Base-by-base conservation (phyloP, 805 yeast genomes). In the Candida taoyuanica region DNA sequence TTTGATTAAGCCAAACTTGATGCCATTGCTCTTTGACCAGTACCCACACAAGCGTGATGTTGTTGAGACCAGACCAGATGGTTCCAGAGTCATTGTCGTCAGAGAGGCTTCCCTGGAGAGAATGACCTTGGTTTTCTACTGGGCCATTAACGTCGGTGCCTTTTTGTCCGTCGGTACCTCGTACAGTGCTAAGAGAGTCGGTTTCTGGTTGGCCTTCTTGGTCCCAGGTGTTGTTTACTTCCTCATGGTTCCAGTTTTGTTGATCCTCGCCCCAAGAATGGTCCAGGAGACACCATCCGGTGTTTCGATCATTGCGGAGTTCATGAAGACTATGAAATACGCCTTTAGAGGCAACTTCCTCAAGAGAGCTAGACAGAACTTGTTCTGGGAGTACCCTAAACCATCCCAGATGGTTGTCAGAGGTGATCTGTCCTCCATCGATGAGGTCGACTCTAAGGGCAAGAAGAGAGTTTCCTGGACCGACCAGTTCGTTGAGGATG, bases 111-210 rank as follows among this genome's bases (percentile, higher is more conserved):
- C 91, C 36, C 68, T 81, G 49, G 87, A 82, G 68, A 73, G 78
- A 52, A 78, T 83, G 44, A 83, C 83, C 57, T 77, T 81, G 81
- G 67, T 78, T 44, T 85, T 84, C 63, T 85, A 85, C 62, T 67
- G 82, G 62, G 74, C 82, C 71, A 78, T 84, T 56, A 85, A 85
- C 62, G 60, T 82, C 42, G 94, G 94, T 41, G 73, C 87, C 6
- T 67, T 85, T 48, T 73, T 86, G 13, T 81, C 84, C 36, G 72
- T 85, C 48, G 89, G 86, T 30, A 84, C 93, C 31, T 80, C 89
- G 6, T 79, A 79, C 62, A 60, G 81, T 58, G 94, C 85, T 60
- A 56, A 64, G 25, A 67, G 74, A 41, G 71, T 74, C 33, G 91
- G 85, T 18, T 78, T 74, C 60, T 78, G 82, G 81, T 80, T 86